Evolutionary conservation across 345 rosid species (phyloP), one percentile per base, ranked within the genome.

Genomic region (Reutealis trisperma): DNA sequence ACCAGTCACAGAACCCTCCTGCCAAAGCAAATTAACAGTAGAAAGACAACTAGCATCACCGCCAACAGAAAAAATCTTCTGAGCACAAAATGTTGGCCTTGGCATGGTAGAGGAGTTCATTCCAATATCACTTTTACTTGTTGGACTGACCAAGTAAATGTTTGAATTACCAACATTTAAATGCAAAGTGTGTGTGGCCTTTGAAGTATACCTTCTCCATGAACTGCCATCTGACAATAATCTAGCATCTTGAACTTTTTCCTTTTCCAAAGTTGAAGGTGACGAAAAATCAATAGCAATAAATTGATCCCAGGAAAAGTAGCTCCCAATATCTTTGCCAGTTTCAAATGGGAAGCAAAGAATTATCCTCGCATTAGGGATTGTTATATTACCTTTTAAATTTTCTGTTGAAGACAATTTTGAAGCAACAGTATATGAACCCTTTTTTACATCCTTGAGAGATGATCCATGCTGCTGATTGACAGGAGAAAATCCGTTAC

Each of bases 21-120:
- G 95, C 97, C 98, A 96, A 84, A 84, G 80, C 85, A 93, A 71
- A 78, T 91, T 90, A 80, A 96, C 72, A 24, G 86, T 84, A 70
- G 97, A 92, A 77, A 82, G 79, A 84, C 67, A 76, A 45, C 81
- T 85, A 69, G 79, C 78, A 73, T 72, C 63, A 68, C 84, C 86
- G 83, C 84, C 77, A 82, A 86, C 82, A 71, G 89, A 87, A 44
- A 93, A 74, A 78, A 96, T 75, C 21, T 87, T 86, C 74, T 82
- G 86, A 41, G 90, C 86, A 79, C 75, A 81, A 84, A 90, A 80
- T 78, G 76, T 86, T 62, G 30, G 67, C 75, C 82, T 84, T 78
- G 74, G 77, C 68, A 45, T 76, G 49, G 69, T 37, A 75, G 75
- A 59, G 72, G 68, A 76, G 51, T 73, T 75, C 59, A 70, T 71